Percentiles rank a stretch among this genome's conserved stretches.
Evolutionary conservation across 2,329 filamentous ascomycete genomes (phyloP).

Genomic region (Pestalotiopsis sp.): DNA sequence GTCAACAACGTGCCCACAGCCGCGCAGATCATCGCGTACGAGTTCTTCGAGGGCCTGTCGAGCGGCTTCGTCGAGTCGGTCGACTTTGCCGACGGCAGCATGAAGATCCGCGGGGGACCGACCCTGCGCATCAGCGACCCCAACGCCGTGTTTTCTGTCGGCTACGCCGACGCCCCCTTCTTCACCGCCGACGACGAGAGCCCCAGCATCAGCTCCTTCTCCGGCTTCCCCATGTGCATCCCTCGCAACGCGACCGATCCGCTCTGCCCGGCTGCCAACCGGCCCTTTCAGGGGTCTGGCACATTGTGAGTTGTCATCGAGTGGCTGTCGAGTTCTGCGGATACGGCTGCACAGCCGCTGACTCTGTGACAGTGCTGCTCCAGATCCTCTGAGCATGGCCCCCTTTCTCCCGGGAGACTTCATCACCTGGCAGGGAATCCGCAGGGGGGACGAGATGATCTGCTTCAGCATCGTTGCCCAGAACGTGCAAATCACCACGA

Average conservation of each 20-base stretch:
- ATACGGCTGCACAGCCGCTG: neutral
- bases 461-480: constrained; percentile 38
- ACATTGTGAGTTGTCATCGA: constrained; percentile 31
- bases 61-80: constrained; percentile 38
- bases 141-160: constrained; percentile 41
- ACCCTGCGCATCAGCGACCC: constrained; percentile 44
- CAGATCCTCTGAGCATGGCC: constrained; percentile 38
- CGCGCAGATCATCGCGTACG: constrained; percentile 38
- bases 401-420: constrained; percentile 40
- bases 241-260: constrained; percentile 42
- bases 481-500: constrained; percentile 39
- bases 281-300: constrained; percentile 34
- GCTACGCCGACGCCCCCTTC: constrained; percentile 36
- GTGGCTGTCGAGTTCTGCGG: too few species aligned
- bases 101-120: constrained; percentile 39
- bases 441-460: constrained; percentile 33
- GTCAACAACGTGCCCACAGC: constrained; percentile 40
- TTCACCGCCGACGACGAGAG: constrained; percentile 52
- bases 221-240: constrained; percentile 56
- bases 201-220: constrained; percentile 47
- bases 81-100: constrained; percentile 37
- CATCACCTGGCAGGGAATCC: constrained; percentile 36
- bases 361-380: constrained; percentile 19
- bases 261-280: constrained; percentile 36
- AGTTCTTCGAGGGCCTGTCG: constrained; percentile 37